Evolutionary conservation across 1,284 basidiomycete genomes (phyloP), one percentile per base, ranked within the genome.

Genomic region (Cerrena zonata): DNA sequence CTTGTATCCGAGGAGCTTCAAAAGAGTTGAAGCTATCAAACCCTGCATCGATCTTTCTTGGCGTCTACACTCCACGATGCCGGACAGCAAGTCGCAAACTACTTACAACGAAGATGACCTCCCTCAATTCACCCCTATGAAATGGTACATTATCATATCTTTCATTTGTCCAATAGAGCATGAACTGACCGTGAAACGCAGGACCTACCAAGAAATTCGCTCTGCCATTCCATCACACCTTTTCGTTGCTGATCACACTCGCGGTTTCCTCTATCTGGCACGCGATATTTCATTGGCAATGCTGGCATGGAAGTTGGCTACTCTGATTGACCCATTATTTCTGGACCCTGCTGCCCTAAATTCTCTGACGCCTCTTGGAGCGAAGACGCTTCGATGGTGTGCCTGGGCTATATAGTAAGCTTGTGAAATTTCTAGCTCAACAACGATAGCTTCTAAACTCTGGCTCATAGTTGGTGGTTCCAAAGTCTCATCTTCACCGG

Each of bases 381-480:
- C 4, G 19, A 67, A 36, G 65, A 66, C 40, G 65, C 68, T 18
- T 22, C 68, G 70, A 56, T 48, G 65, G 26, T 61, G 54, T 47
- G 65, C 72, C 21, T 76, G 69, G 70, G 42, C 58, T n/a, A 61
- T 62, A 3, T 77, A 74, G 74, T 52, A 57, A 39, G 57, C 67
- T 26, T 54, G 52, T 41, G 48, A 30, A 48, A 34, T 36, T 15
- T 23, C 23, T 43, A 11, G 38, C 10, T 45, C 4, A 15, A n/a
- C 25, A 24, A 38, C 26, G 15, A 40, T 10, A 12, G 21, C 24
- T 22, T 19, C 23, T 42, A 11, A 42, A 7, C 21, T 13, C 13
- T 3, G 34, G 3, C 15, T 21, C 37, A 7, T 39, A 72, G 75
- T 57, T 79, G 77, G 77, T 79, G 76, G 77, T 77, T 79, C 58